These are phyloP conservation scores for Bertia moriformis DNA, from an alignment of 2,329 filamentous ascomycete genomes.

Conservation along the genomic window DNA sequence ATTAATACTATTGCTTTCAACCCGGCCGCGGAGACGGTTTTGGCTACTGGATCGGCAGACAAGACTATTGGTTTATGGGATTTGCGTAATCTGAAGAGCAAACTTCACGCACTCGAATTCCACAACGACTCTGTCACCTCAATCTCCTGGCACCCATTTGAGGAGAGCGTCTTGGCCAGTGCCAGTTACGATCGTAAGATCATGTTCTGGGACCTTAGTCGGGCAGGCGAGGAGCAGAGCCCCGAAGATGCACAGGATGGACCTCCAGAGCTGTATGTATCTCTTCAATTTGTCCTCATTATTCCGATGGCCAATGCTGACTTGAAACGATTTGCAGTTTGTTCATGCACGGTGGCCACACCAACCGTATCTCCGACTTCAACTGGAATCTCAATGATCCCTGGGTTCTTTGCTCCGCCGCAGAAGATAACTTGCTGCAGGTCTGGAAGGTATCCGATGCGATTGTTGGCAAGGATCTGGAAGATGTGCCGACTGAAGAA, in stretches of 20 bases:
- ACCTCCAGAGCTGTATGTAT: slow-evolving; percentile 73
- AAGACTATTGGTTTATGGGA: slow-evolving; percentile 95
- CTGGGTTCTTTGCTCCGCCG: slow-evolving; percentile 89
- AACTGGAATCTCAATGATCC: slow-evolving; percentile 95
- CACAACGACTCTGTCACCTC: slow-evolving; percentile 85
- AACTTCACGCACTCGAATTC: slow-evolving; percentile 77
- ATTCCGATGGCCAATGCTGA: slow-evolving; percentile 7
- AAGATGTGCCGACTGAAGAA: slow-evolving; percentile 64
- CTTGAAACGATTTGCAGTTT: slow-evolving; percentile 40
- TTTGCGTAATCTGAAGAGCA: slow-evolving; percentile 75
- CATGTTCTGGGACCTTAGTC: slow-evolving; percentile 90
- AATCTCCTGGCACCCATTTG: slow-evolving; percentile 84
- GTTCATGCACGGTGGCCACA: slow-evolving; percentile 98
- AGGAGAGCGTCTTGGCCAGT: slow-evolving; percentile 76
- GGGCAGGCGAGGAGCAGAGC: slow-evolving; percentile 83
- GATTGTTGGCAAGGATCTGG: slow-evolving; percentile 65
- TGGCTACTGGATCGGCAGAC: slow-evolving; percentile 88
- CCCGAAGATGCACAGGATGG: slow-evolving; percentile 92
- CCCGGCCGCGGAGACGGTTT: slow-evolving; percentile 71
- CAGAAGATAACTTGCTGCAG: slow-evolving; percentile 92
- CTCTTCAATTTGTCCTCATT: background rate
- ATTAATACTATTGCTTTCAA: slow-evolving; percentile 96
- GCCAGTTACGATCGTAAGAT: slow-evolving; percentile 86
- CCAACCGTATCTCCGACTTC: slow-evolving; percentile 90
- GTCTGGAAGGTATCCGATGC: slow-evolving; percentile 80